phyloP scores from a whole-genome alignment of 768 basidiomycete genomes.

The Lyophyllum atratum region DNA sequence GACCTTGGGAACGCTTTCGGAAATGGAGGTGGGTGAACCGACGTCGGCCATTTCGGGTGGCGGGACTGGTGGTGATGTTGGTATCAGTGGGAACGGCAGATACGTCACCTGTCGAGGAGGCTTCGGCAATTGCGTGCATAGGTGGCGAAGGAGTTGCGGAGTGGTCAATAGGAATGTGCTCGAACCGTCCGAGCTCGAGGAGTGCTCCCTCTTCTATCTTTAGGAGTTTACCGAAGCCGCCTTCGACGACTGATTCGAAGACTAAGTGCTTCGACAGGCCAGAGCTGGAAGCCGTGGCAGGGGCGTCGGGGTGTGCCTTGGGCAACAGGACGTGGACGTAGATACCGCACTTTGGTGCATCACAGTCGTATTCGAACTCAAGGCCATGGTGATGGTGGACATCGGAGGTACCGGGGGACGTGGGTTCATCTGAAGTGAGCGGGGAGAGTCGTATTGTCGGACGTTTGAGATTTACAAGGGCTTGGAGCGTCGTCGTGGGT shows the following conservation, averaged over 20 bases:
- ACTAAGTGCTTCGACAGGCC: constrained; percentile 51
- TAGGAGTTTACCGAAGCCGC: constrained; percentile 79
- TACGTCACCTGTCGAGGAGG: constrained; percentile 8
- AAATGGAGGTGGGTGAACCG: constrained; percentile 73
- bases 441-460: constrained; percentile 83
- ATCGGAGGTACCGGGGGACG: constrained; percentile 39
- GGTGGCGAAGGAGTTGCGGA: constrained; percentile 22
- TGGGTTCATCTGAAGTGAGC: constrained; percentile 47
- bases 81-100: constrained; percentile 11
- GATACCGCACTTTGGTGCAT: constrained; percentile 82
- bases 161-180: constrained; percentile 34
- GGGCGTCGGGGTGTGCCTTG: constrained; percentile 60
- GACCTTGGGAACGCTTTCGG: constrained; percentile 54
- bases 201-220: constrained; percentile 77
- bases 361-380: constrained; percentile 93
- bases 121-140: constrained; percentile 9
- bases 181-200: constrained; percentile 80
- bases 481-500: constrained; percentile 91
- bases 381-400: constrained; percentile 66
- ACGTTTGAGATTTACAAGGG: constrained; percentile 91
- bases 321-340: constrained; percentile 76
- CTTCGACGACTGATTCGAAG: constrained; percentile 68
- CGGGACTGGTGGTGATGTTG: constrained; percentile 6
- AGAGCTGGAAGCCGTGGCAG: constrained; percentile 32
- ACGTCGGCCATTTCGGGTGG: constrained; percentile 34